Evolutionary conservation across 78 protist genomes (phyloP).

Genomic region (Salpingoeca rosetta): DNA sequence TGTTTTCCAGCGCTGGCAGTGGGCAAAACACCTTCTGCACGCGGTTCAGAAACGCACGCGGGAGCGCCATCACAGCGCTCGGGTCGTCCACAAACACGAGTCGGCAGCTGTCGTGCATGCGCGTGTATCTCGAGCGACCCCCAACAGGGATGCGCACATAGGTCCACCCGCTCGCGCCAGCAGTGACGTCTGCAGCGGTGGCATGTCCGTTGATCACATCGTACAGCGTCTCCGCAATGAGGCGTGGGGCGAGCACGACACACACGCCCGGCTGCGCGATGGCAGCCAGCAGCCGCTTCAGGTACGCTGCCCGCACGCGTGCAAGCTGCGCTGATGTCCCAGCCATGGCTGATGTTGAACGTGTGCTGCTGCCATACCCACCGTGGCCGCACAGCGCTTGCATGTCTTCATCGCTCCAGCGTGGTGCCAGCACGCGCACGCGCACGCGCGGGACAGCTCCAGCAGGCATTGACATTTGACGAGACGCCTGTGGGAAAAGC

Average conservation of each 20-base stretch:
- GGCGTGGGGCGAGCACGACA: background rate
- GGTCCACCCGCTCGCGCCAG: background rate
- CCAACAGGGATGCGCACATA: background rate
- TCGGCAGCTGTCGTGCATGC: background rate
- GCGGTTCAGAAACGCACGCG: background rate
- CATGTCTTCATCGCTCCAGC: no score
- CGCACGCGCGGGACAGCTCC: no score
- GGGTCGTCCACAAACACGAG: background rate
- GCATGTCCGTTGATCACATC: background rate
- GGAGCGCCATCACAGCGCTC: background rate
- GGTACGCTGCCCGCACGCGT: background rate
- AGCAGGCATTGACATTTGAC: no score
- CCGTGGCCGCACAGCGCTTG: no score
- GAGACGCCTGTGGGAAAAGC: no score
- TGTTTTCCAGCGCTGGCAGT: no score
- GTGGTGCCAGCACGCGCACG: no score
- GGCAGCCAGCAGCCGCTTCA: background rate
- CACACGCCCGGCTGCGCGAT: background rate
- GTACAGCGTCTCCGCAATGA: background rate
- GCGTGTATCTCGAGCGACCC: background rate
- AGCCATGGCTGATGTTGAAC: no score
- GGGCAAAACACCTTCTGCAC: background rate
- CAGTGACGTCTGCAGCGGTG: background rate
- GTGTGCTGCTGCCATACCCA: no score
- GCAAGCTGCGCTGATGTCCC: no score